These are phyloP conservation scores for Phoma herbarum DNA, from an alignment of 2,329 filamentous ascomycete species.

Conservation along the genomic window DNA sequence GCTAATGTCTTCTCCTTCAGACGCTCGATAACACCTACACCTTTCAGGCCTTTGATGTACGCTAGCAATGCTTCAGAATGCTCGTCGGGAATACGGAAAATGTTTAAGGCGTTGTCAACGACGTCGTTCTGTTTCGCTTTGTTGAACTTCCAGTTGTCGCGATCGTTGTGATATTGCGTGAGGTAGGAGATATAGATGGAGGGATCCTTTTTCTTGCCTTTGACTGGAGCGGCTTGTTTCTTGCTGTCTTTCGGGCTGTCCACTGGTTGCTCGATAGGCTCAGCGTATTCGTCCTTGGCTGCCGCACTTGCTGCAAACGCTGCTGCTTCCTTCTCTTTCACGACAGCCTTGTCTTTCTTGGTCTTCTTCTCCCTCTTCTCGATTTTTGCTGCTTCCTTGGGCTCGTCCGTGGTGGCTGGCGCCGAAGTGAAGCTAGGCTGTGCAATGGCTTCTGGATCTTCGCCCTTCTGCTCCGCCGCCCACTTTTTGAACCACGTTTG, in stretches of 20 bases:
- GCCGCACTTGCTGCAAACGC: slow-evolving; percentile 17
- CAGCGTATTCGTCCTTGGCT: slow-evolving; percentile 10
- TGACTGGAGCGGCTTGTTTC: slow-evolving; percentile 9
- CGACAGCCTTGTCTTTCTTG: slow-evolving; percentile 22
- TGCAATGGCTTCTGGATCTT: slow-evolving; percentile 34
- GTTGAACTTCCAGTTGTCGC: slow-evolving; percentile 90
- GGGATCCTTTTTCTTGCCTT: slow-evolving; percentile 58
- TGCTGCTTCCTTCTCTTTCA: slow-evolving; percentile 25
- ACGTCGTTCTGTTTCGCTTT: slow-evolving; percentile 89
- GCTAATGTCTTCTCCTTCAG: slow-evolving; percentile 72
- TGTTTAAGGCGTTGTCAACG: slow-evolving; percentile 81
- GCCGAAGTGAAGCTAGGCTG: slow-evolving; percentile 40
- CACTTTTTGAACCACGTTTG: slow-evolving; percentile 63
- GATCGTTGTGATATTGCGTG: slow-evolving; percentile 74
- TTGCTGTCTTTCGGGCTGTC: slow-evolving; percentile 10
- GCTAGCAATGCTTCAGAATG: slow-evolving; percentile 75
- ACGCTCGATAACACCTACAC: slow-evolving; percentile 71
- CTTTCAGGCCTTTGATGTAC: slow-evolving; percentile 83
- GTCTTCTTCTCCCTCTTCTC: slow-evolving; percentile 27
- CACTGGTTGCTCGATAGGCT: slow-evolving; percentile 5
- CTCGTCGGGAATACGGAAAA: slow-evolving; percentile 72
- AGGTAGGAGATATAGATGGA: slow-evolving; percentile 79
- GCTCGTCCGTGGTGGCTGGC: slow-evolving; percentile 25
- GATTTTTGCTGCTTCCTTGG: slow-evolving; percentile 33
- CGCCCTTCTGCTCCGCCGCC: slow-evolving; percentile 49